These are phyloP conservation scores for Yarrowia divulgata DNA, from an alignment of 805 yeast genomes.

Conservation along the genomic window DNA sequence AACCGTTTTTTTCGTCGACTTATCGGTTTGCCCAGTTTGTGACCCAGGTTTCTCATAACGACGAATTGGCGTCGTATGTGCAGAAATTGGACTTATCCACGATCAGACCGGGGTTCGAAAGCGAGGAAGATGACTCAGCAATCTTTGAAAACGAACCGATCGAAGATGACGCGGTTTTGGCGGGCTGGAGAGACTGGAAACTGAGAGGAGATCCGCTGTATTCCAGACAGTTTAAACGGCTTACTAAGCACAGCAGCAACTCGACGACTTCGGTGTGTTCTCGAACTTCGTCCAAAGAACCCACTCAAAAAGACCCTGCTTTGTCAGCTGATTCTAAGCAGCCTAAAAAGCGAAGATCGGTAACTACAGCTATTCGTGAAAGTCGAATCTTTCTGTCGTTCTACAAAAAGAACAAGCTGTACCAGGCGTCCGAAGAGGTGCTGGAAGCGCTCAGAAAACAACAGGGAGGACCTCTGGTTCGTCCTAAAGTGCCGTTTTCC, in stretches of 20 bases:
- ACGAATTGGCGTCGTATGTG: slow-evolving; percentile 64
- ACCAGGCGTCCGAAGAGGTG: slow-evolving; percentile 14
- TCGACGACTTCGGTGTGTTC: neutral
- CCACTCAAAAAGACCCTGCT: neutral
- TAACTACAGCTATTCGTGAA: slow-evolving; percentile 9
- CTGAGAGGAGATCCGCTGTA: slow-evolving; percentile 75
- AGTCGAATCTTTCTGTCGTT: slow-evolving; percentile 19
- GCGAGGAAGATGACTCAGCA: slow-evolving; percentile 40
- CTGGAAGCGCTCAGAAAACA: neutral
- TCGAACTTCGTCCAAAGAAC: neutral
- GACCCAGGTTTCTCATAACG: slow-evolving; percentile 64
- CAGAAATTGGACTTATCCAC: slow-evolving; percentile 65
- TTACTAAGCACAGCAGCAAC: neutral
- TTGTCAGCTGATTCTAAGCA: slow-evolving; percentile 1
- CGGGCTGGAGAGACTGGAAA: slow-evolving; percentile 95
- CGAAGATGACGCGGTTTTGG: slow-evolving; percentile 55
- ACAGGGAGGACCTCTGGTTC: neutral
- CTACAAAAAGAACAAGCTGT: slow-evolving; percentile 15
- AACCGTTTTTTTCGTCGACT: slow-evolving; percentile 68
- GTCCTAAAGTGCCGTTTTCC: slow-evolving; percentile 22
- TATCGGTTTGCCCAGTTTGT: slow-evolving; percentile 84
- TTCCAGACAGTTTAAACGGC: slow-evolving; percentile 46
- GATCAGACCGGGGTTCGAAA: slow-evolving; percentile 43
- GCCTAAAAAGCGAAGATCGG: neutral
- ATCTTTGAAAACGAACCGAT: slow-evolving; percentile 38